Conservation (phyloP, 495 filamentous ascomycete species). For the Annulohypoxylon stygium region DNA sequence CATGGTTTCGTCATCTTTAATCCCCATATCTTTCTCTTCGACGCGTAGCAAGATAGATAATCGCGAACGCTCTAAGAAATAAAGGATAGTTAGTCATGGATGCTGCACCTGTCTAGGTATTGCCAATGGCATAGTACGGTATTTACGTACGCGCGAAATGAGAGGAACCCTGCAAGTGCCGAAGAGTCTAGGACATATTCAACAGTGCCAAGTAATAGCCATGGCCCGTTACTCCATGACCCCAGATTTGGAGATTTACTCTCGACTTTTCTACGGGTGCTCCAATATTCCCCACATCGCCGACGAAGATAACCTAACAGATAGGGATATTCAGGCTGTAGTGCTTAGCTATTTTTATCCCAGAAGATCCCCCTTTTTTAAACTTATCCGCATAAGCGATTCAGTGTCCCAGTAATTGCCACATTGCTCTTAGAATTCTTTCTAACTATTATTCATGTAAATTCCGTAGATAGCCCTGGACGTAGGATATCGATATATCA, state of each 20-base stretch:
- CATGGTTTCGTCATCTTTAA: slow-evolving; percentile 42
- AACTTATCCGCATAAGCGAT: slow-evolving; percentile 22
- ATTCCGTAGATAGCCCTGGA: no score
- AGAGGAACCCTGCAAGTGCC: slow-evolving; percentile 42
- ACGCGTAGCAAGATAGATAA: background rate
- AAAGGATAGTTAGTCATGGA: background rate
- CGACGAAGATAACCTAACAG: slow-evolving; percentile 12
- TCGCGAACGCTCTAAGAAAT: background rate
- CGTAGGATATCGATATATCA: no score
- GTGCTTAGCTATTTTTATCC: slow-evolving; percentile 20
- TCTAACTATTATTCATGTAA: background rate
- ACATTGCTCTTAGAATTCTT: background rate
- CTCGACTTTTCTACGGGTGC: slow-evolving; percentile 6
- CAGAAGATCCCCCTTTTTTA: background rate
- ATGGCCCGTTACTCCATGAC: slow-evolving; percentile 32
- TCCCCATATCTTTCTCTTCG: slow-evolving; percentile 18
- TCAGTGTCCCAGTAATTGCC: background rate
- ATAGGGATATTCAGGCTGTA: slow-evolving; percentile 38
- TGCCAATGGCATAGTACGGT: background rate
- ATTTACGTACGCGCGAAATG: slow-evolving; percentile 29
- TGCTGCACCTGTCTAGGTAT: background rate
- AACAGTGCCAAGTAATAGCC: slow-evolving; percentile 33
- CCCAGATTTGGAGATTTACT: slow-evolving; percentile 32
- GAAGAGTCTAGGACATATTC: slow-evolving; percentile 25
- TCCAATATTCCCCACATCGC: slow-evolving; percentile 30